phyloP scores from a whole-genome alignment of 2,329 filamentous ascomycete genomes.

The Penicillium digitatum region DNA sequence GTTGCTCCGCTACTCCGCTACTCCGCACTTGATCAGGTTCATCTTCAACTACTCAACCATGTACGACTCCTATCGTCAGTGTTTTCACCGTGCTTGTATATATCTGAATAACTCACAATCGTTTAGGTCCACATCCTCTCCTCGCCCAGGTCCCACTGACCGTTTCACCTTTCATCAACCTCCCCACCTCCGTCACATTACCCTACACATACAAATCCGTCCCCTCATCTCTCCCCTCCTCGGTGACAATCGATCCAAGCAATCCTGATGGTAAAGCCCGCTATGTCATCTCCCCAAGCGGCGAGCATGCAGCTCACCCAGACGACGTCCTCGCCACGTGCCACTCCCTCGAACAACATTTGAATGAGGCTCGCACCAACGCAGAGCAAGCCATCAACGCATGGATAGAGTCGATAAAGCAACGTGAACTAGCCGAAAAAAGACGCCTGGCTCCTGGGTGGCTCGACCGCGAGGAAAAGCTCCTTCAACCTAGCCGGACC shows the following conservation, averaged over 20 bases:
- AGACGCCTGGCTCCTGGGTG: conserved; percentile 61
- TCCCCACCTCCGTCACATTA: conserved; percentile 83
- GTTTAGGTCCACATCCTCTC: conserved; percentile 71
- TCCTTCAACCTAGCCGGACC: conserved; percentile 51
- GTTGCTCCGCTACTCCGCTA: conserved; percentile 8
- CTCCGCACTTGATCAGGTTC: conserved; percentile 4
- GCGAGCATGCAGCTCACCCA: conserved; percentile 79
- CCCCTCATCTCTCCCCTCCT: conserved; percentile 77
- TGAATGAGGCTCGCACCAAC: conserved; percentile 64
- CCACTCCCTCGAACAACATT: conserved; percentile 69
- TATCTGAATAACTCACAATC: background rate
- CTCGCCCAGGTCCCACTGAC: conserved; percentile 89
- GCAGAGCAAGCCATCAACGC: conserved; percentile 62
- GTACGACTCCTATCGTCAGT: conserved; percentile 47
- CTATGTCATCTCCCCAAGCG: conserved; percentile 74
- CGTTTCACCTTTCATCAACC: conserved; percentile 87
- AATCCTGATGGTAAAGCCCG: conserved; percentile 50
- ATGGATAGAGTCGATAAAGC: conserved; percentile 62
- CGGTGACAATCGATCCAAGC: conserved; percentile 54
- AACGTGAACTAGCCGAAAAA: conserved; percentile 61
- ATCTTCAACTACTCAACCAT: conserved; percentile 25
- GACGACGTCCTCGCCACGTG: conserved; percentile 82
- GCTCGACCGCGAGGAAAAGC: conserved; percentile 59
- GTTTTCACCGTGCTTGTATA: background rate
- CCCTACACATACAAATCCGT: conserved; percentile 94